Conservation (phyloP, 139 green algal species). For the Coelastrella sp. region DNA sequence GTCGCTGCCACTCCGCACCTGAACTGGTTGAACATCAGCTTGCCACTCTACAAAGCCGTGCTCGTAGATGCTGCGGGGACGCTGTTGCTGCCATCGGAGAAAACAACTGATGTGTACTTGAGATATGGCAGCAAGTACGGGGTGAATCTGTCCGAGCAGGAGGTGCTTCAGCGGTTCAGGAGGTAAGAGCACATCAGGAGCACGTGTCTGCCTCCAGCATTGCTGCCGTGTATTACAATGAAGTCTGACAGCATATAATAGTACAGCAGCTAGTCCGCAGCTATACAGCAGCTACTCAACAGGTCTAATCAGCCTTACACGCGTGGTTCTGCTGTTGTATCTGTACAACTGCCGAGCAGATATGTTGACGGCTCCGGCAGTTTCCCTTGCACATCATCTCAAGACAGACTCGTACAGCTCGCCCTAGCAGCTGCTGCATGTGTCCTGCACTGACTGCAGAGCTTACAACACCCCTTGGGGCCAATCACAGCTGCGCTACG, state of each 20-base stretch:
- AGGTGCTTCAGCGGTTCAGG: constrained; percentile 78
- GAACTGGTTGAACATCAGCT: not conserved
- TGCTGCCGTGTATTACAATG: too few species aligned
- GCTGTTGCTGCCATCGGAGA: constrained; percentile 70
- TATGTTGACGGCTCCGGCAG: too few species aligned
- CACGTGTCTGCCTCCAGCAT: too few species aligned
- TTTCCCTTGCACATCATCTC: too few species aligned
- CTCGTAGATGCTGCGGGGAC: constrained; percentile 81
- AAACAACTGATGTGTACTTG: constrained; percentile 75
- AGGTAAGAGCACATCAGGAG: not conserved
- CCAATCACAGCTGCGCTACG: constrained; percentile 68
- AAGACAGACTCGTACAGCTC: not conserved
- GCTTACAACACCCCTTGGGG: constrained; percentile 85
- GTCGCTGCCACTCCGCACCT: not conserved
- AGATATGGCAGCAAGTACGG: constrained; percentile 69
- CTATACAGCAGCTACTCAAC: too few species aligned
- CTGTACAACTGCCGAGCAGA: too few species aligned
- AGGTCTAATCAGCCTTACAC: too few species aligned
- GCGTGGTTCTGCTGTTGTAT: too few species aligned
- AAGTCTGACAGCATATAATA: too few species aligned
- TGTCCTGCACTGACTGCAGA: constrained; percentile 1
- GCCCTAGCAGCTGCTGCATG: not conserved
- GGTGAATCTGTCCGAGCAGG: constrained; percentile 52
- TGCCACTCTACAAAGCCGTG: constrained; percentile 53
- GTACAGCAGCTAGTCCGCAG: too few species aligned